Evolutionary conservation across 1,284 basidiomycete genomes (phyloP), one percentile per base, ranked within the genome.

Genomic region (Stygiomarasmius scandens): DNA sequence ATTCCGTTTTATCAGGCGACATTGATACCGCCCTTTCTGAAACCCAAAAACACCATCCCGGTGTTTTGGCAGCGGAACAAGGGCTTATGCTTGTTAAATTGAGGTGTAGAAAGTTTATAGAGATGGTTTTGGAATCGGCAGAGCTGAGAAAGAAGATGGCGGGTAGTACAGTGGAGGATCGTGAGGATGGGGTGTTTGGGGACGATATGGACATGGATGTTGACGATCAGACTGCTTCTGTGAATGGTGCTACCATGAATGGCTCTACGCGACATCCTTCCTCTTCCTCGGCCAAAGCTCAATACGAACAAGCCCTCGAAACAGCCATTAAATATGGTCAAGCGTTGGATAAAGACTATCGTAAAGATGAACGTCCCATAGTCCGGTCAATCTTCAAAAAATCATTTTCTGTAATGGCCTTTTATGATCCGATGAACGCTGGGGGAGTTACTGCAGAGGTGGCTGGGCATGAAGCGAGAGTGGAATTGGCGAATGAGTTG

Each of bases 101-200:
- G 63, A 82, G 87, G 24, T 92, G 90, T 71, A 80, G 90, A 61
- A 90, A 89, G 70, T 93, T 94, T 65, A 84, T 94, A 44, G 92
- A 94, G 69, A 78, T 92, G 29, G 82, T 90, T 12, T 67, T 93
- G 61, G 81, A 84, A 59, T 84, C 89, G 6, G 80, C 83, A 12
- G 88, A 87, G 58, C 74, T 88, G 60, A 80, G 84, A 71, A 84
- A 86, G 72, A 78, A 72, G 64, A 80, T 83, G 74, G 77, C 29
- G 29, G 29, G 29, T 12, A 32, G 77, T 55, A 72, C 68, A 61
- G 67, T 66, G 56, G 61, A n/a, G n/a, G n/a, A n/a, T n/a, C n/a
- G n/a, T n/a, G n/a, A n/a, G n/a, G n/a, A n/a, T n/a, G n/a, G n/a
- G n/a, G n/a, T n/a, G n/a, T n/a, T n/a, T n/a, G 75, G 75, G 38